A percentile compares a stretch with the other conserved stretches of the same genome.
Evolutionary conservation across 257 asterid genomes (phyloP).

Genomic region (Nicotiana knightiana): DNA sequence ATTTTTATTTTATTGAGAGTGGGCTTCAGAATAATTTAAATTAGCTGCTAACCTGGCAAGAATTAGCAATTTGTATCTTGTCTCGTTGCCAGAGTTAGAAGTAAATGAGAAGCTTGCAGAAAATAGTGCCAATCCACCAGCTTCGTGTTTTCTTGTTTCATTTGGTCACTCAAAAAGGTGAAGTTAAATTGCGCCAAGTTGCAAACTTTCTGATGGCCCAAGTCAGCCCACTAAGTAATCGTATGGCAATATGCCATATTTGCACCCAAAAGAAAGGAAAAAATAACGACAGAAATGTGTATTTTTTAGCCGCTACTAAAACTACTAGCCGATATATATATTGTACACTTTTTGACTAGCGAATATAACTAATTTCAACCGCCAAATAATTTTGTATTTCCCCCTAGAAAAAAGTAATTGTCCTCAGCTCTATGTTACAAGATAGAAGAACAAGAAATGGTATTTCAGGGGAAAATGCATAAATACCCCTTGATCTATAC

Average conservation of each 20-base stretch:
- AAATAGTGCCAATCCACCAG: constrained; percentile 21
- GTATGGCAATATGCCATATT: neutral
- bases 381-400: too few relatives aligned
- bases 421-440: too few relatives aligned
- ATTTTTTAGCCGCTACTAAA: too few relatives aligned
- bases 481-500: too few relatives aligned
- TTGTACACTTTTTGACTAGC: too few relatives aligned
- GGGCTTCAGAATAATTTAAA: neutral
- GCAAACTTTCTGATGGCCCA: neutral
- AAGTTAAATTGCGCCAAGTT: neutral
- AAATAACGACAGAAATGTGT: too few relatives aligned
- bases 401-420: too few relatives aligned
- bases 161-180: constrained; percentile 16
- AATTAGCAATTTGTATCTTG: neutral
- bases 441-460: too few relatives aligned
- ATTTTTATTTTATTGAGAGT: neutral
- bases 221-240: neutral
- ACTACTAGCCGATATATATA: too few relatives aligned
- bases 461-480: too few relatives aligned
- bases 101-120: neutral
- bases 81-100: neutral
- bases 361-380: too few relatives aligned
- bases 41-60: neutral
- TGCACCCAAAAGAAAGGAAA: neutral
- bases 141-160: constrained; percentile 30